Evolutionary conservation across 169 alveolate genomes (phyloP).

Genomic region (Plasmodium chabaudi): DNA sequence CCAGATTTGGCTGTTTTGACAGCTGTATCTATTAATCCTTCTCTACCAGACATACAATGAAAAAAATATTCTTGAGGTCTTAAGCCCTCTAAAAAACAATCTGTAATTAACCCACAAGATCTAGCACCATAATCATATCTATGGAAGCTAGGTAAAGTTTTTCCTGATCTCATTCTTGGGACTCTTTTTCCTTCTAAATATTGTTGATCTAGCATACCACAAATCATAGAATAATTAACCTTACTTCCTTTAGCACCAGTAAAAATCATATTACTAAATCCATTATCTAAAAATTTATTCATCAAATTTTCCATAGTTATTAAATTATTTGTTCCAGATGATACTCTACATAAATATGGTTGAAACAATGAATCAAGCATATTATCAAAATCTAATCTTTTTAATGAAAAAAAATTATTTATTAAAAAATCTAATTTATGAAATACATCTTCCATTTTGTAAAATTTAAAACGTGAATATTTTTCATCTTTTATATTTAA

Average conservation of each 20-base stretch:
- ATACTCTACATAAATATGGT: conserved; percentile 79
- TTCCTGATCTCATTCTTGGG: conserved; percentile 95
- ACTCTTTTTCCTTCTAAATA: conserved; percentile 97
- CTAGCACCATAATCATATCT: conserved; percentile 97
- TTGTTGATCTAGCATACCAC: conserved; percentile 96
- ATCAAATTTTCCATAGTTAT: conserved; percentile 75
- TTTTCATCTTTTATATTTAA: conserved; percentile 20
- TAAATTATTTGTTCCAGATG: conserved; percentile 77
- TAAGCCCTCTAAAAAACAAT: conserved; percentile 97
- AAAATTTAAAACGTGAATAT: conserved; percentile 58
- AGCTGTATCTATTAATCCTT: conserved; percentile 99
- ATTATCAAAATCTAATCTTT: conserved; percentile 58
- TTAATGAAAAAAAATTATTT: conserved; percentile 74
- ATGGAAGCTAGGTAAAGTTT: conserved; percentile 95
- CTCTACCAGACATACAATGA: conserved; percentile 99
- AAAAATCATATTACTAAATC: conserved; percentile 97
- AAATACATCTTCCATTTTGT: conserved; percentile 77
- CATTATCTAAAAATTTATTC: conserved; percentile 95
- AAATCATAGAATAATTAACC: conserved; percentile 95
- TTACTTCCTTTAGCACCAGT: conserved; percentile 98
- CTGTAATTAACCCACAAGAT: conserved; percentile 97
- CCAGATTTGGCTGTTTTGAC: conserved; percentile 98
- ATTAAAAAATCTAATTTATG: conserved; percentile 75
- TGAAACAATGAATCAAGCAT: conserved; percentile 81
- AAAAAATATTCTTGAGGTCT: conserved; percentile 98